Evolutionary conservation across 495 filamentous ascomycete genomes (phyloP).

Genomic region (Bryoglossum gracile): DNA sequence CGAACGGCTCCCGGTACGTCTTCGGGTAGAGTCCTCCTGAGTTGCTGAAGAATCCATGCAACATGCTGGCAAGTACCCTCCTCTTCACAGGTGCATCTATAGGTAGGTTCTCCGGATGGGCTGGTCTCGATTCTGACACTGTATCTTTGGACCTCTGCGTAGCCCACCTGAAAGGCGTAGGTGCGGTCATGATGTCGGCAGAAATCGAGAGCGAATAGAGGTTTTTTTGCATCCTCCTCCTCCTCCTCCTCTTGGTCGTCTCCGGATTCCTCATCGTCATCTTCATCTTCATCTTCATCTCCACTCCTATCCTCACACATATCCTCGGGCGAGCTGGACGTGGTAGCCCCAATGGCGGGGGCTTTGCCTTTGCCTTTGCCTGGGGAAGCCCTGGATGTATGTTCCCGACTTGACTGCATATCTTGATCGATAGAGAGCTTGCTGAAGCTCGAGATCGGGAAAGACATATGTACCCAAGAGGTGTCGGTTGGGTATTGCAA

Average conservation of each 20-base stretch:
- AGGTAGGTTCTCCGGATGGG: background rate
- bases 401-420: conserved; percentile 18
- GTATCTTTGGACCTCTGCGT: conserved; percentile 16
- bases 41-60: conserved; percentile 18
- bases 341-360: background rate
- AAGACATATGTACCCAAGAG: conserved; percentile 22
- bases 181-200: conserved; percentile 11
- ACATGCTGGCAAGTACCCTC: conserved; percentile 16
- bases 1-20: background rate
- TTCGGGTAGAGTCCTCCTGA: conserved; percentile 2
- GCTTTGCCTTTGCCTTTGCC: conserved; percentile 21
- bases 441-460: conserved; percentile 22
- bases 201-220: conserved; percentile 22
- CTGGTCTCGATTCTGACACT: conserved; percentile 18
- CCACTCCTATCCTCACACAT: too few species aligned
- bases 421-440: conserved; percentile 21
- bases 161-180: conserved; percentile 25
- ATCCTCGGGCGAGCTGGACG: conserved; percentile 6
- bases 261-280: conserved; percentile 7
- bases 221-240: too few species aligned
- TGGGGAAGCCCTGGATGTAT: background rate
- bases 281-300: too few species aligned
- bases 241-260: conserved; percentile 6
- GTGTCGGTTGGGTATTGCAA: conserved; percentile 27
- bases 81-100: conserved; percentile 19